Conservation (phyloP, 257 asterid genomes). For the Schizonepeta tenuifolia region DNA sequence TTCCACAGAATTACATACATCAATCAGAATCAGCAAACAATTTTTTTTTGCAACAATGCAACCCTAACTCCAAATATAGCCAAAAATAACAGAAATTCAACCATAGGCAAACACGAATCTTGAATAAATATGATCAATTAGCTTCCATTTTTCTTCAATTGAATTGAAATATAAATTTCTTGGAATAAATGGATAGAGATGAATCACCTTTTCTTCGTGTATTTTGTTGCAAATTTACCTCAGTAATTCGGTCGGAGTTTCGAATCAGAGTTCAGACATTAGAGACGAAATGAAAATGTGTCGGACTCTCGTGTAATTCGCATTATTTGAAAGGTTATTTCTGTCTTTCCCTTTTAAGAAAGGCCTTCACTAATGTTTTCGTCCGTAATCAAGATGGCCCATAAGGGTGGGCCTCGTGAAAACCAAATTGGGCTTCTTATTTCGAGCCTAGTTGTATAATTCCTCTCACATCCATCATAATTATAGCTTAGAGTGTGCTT, state of each 20-base stretch:
- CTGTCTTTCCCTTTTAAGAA: slow-evolving; percentile 11
- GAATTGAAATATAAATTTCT: background rate
- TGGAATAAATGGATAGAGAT: background rate
- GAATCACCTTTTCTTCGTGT: slow-evolving; percentile 25
- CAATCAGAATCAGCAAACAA: slow-evolving; percentile 5
- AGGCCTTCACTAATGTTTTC: background rate
- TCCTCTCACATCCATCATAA: too few relatives aligned
- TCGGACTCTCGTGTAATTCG: slow-evolving; percentile 23
- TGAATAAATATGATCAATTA: background rate
- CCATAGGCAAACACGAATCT: background rate
- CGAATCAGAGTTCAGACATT: slow-evolving; percentile 14
- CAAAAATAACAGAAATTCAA: slow-evolving; percentile 14
- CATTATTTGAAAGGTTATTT: slow-evolving; percentile 11
- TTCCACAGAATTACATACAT: background rate
- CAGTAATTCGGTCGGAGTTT: slow-evolving; percentile 21
- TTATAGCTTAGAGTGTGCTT: too few relatives aligned
- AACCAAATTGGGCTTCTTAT: background rate
- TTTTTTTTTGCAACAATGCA: background rate
- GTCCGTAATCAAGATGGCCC: background rate
- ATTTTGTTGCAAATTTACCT: slow-evolving; percentile 7
- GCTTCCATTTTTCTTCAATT: background rate
- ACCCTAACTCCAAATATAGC: slow-evolving; percentile 4
- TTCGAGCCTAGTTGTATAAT: too few relatives aligned
- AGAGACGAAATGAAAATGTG: slow-evolving; percentile 12
- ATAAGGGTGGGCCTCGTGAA: too few relatives aligned